These are phyloP conservation scores for Trichomonas vaginalis DNA, from an alignment of 208 protist species.

Conservation along the genomic window DNA sequence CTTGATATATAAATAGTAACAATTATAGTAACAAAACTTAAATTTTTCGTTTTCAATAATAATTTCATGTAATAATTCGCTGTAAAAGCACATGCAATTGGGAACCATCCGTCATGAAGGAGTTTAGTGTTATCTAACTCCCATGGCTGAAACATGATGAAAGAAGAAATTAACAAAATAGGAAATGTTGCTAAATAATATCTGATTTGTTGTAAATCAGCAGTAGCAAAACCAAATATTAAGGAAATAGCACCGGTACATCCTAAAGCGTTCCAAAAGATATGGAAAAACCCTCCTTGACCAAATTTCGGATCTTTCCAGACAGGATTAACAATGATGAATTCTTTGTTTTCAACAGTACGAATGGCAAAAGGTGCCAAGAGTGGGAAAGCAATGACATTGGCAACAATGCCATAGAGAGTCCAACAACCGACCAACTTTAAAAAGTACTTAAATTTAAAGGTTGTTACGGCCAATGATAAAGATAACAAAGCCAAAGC, in stretches of 20 bases:
- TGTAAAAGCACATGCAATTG: not conserved
- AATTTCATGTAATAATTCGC: not conserved
- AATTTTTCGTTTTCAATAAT: not conserved
- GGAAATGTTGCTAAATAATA: not conserved
- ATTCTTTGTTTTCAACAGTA: not conserved
- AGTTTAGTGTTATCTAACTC: not conserved
- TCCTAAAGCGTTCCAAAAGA: not conserved
- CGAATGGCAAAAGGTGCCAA: not conserved
- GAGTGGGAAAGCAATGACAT: not conserved
- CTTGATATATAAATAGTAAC: not conserved
- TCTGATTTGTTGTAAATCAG: not conserved
- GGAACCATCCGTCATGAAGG: not conserved
- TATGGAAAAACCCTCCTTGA: not conserved
- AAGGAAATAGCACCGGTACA: not conserved
- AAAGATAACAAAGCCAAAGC: not conserved
- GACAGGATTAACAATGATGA: not conserved
- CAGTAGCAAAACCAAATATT: not conserved
- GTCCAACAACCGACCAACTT: not conserved
- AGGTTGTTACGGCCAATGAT: not conserved
- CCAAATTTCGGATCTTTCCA: not conserved
- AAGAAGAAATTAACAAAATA: not conserved
- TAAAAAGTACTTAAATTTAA: not conserved
- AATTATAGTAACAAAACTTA: not conserved
- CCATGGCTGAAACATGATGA: not conserved
- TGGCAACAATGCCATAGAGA: not conserved